A percentile compares a stretch with the other conserved stretches of the same genome.
Conservation (phyloP, 192 early-diverging fungal genomes). For the Podila epicladia region DNA sequence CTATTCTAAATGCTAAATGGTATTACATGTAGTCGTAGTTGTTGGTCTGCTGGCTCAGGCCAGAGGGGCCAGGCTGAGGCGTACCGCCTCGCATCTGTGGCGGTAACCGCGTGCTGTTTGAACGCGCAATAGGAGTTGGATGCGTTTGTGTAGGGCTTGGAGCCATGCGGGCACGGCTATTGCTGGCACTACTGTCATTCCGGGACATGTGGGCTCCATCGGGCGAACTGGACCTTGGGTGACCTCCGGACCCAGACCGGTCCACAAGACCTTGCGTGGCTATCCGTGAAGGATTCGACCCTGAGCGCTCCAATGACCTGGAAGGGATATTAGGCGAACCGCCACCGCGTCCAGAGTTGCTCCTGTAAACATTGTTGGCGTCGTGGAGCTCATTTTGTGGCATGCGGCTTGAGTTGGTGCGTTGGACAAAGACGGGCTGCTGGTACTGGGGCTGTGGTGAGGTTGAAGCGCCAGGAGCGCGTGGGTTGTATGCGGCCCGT, state of each 20-base stretch:
- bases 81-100: conserved; percentile 31
- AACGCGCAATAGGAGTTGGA: conserved; percentile 37
- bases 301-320: conserved; percentile 12
- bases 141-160: conserved; percentile 30
- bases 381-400: conserved; percentile 28
- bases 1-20: too few relatives aligned
- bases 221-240: conserved; percentile 9
- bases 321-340: conserved; percentile 8
- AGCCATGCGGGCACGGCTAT: conserved; percentile 10
- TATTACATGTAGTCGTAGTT: conserved; percentile 30
- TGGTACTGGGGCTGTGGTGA: conserved; percentile 22
- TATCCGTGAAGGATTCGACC: conserved; percentile 23
- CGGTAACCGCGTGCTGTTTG: conserved; percentile 37
- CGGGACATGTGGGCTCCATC: conserved; percentile 7
- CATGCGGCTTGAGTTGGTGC: conserved; percentile 31
- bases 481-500: conserved; percentile 12
- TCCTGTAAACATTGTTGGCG: conserved; percentile 25
- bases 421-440: conserved; percentile 14
- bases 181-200: conserved; percentile 32
- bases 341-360: conserved; percentile 26
- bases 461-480: neutral
- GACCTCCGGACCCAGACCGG: conserved; percentile 22
- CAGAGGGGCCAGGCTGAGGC: conserved; percentile 8
- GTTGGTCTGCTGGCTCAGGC: conserved; percentile 30
- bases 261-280: conserved; percentile 20